These are phyloP conservation scores for Sinapis alba DNA, from an alignment of 441 rosid species.

Conservation along the genomic window DNA sequence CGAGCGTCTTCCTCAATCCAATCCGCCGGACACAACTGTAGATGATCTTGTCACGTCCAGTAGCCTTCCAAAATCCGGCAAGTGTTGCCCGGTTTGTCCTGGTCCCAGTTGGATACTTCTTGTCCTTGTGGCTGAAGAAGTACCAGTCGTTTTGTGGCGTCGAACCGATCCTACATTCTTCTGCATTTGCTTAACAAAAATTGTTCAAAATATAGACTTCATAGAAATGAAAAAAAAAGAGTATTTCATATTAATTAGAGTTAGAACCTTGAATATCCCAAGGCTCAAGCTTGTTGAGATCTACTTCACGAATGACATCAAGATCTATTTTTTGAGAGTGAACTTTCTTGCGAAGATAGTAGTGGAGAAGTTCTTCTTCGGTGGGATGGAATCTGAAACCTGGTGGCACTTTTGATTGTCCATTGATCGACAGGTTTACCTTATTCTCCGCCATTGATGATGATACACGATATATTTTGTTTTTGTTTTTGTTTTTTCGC, in stretches of 20 bases:
- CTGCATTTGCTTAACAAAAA: conserved; percentile 42
- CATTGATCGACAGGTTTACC: conserved; percentile 87
- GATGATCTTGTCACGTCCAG: conserved; percentile 94
- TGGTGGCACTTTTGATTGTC: conserved; percentile 95
- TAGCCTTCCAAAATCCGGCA: conserved; percentile 98
- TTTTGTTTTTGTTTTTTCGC: not conserved
- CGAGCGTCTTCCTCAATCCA: conserved; percentile 91
- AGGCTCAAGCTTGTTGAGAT: conserved; percentile 98
- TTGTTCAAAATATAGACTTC: not conserved
- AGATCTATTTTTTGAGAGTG: conserved; percentile 83
- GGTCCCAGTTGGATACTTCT: conserved; percentile 94
- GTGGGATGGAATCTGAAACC: conserved; percentile 84
- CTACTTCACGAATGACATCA: conserved; percentile 95
- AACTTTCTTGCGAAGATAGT: conserved; percentile 89
- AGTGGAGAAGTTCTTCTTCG: conserved; percentile 91
- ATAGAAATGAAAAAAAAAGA: not conserved
- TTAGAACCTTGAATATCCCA: conserved; percentile 94
- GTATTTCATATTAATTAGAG: conserved; percentile 1
- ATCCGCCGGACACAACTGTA: conserved; percentile 69
- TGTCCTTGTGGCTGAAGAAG: conserved; percentile 96
- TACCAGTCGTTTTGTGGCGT: conserved; percentile 98
- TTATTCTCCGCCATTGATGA: conserved; percentile 48
- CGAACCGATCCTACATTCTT: conserved; percentile 89
- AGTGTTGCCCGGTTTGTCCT: conserved; percentile 91
- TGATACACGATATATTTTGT: not conserved